Conservation (phyloP, 176 grass and related monocot species). For the Aegilops speltoides region DNA sequence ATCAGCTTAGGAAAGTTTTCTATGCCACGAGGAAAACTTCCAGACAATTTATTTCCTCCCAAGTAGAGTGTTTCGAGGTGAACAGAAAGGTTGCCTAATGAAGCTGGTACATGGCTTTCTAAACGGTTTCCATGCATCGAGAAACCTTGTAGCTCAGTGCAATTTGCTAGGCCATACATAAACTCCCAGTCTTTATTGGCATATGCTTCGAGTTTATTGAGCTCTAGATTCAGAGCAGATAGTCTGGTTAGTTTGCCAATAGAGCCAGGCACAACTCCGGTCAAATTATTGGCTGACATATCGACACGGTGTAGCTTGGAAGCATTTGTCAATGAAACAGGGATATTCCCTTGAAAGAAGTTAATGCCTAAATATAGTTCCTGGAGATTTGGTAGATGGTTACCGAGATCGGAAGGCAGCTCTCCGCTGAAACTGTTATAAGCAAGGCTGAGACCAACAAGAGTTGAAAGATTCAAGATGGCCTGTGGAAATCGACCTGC, state of each 20-base stretch:
- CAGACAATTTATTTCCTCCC: not conserved
- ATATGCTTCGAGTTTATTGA: not conserved
- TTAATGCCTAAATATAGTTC: not conserved
- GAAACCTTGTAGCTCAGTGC: not conserved
- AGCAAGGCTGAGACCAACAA: not conserved
- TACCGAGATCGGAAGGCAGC: not conserved
- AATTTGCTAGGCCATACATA: conserved; percentile 18
- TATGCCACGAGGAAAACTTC: not conserved
- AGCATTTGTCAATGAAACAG: not conserved
- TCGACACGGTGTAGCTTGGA: not conserved
- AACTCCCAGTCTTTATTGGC: not conserved
- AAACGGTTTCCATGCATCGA: not conserved
- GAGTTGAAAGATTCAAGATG: conserved; percentile 11
- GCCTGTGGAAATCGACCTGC: not conserved
- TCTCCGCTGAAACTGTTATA: not conserved
- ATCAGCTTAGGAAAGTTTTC: not conserved
- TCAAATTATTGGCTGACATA: not conserved
- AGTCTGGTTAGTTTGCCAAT: conserved; percentile 8
- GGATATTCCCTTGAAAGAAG: not conserved
- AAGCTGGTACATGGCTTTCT: not conserved
- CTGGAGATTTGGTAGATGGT: not conserved
- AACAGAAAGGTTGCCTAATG: not conserved
- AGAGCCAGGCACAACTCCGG: not conserved
- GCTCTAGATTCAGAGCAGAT: not conserved
- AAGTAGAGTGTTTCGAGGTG: not conserved